Conservation (phyloP, 2,329 filamentous ascomycete genomes). For the Neofusicoccum parvum region DNA sequence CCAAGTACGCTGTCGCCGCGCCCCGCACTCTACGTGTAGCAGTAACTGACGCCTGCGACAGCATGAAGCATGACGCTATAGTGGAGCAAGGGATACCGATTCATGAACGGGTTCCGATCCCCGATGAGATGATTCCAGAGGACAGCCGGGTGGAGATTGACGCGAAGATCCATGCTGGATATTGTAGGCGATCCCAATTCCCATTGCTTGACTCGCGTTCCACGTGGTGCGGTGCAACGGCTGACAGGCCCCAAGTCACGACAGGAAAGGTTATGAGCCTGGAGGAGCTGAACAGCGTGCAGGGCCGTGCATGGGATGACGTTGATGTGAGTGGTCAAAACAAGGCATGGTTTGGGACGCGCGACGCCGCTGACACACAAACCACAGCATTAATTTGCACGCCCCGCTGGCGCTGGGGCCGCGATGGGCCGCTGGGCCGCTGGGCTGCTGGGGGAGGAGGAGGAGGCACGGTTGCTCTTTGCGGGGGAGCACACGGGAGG, state of each 20-base stretch:
- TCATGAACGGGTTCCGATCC: conserved; percentile 85
- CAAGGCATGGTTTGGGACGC: conserved; percentile 3
- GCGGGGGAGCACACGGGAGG: conserved; percentile 17
- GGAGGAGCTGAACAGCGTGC: conserved; percentile 81
- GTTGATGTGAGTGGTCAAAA: conserved; percentile 48
- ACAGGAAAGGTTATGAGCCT: conserved; percentile 86
- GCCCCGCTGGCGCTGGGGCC: conserved; percentile 13
- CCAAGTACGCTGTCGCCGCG: conserved; percentile 65
- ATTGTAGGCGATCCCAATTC: conserved; percentile 56
- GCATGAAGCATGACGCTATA: conserved; percentile 90
- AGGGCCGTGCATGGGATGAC: conserved; percentile 89
- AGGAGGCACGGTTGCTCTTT: conserved; percentile 12
- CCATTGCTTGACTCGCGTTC: conserved; percentile 20
- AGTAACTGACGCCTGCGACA: conserved; percentile 37
- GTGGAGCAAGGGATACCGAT: conserved; percentile 86
- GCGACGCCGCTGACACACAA: conserved; percentile 19
- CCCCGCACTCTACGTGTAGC: background rate
- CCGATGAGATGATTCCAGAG: conserved; percentile 88
- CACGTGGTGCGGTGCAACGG: conserved; percentile 21
- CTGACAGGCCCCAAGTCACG: conserved; percentile 58
- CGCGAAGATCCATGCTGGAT: conserved; percentile 92
- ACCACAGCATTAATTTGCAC: conserved; percentile 17
- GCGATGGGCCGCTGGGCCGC: conserved; percentile 11
- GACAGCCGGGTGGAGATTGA: conserved; percentile 98
- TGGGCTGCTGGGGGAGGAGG: conserved; percentile 14